Evolutionary conservation across 257 asterid species (phyloP).

Genomic region (Solanum dulcamara): DNA sequence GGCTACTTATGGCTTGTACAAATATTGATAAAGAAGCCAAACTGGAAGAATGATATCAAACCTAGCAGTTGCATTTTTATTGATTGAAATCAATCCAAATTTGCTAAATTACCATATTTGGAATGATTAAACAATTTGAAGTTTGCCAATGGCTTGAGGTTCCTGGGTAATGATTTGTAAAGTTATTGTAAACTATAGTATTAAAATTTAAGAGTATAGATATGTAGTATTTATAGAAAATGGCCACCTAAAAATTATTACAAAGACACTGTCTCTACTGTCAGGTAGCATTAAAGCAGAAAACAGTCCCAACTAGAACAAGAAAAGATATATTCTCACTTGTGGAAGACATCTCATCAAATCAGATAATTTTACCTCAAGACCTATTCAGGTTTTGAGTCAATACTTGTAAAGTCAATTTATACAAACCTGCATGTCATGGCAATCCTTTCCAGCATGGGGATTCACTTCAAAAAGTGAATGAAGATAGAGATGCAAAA

Average conservation of each 20-base stretch:
- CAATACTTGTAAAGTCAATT: not conserved
- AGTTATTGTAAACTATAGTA: not conserved
- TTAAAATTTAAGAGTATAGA: not conserved
- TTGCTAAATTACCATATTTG: not conserved
- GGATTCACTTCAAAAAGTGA: slow-evolving; percentile 61
- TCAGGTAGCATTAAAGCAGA: not conserved
- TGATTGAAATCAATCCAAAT: not conserved
- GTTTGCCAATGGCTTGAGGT: not conserved
- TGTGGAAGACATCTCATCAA: not conserved
- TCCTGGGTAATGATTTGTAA: not conserved
- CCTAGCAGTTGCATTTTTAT: not conserved
- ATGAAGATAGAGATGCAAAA: slow-evolving; percentile 69
- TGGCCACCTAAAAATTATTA: not conserved
- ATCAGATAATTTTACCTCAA: not conserved
- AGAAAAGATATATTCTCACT: not conserved
- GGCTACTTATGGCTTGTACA: not conserved
- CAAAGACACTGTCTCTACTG: not conserved
- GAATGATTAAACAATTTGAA: not conserved
- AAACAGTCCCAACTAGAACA: not conserved
- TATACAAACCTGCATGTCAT: slow-evolving; percentile 87
- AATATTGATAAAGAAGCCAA: not conserved
- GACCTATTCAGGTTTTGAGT: not conserved
- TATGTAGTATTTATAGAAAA: not conserved
- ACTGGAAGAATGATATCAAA: not conserved
- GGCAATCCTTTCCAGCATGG: slow-evolving; percentile 84